Evolutionary conservation across 352 stramenopile species (phyloP), one percentile per base, ranked within the genome.

Genomic region (Salisapilia sapeloensis): DNA sequence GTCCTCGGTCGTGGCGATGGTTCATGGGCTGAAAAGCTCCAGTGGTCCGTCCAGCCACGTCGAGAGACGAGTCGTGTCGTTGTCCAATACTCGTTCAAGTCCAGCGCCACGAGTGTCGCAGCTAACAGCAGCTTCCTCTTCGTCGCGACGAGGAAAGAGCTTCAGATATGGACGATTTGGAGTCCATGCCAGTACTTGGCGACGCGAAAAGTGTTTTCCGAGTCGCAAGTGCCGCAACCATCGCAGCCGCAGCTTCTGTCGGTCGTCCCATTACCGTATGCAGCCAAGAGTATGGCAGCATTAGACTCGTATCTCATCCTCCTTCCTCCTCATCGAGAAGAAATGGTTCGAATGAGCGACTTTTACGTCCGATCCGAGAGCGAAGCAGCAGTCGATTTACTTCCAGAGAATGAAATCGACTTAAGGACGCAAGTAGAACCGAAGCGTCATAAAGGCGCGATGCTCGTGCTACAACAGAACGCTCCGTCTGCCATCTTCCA

Each of bases 81-180:
- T n/a, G 82, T 86, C 60, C 65, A 85, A 40, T 90, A 90, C 41
- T 60, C 44, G 12, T 86, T 90, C 44, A 59, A 60, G 16, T 69
- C 60, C 2, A 50, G 55, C 0, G 63, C 83, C 17, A 58, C 56
- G 2, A 66, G 44, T 22, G 72, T 90, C 35, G 61, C 69, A 0
- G 74, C 74, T 20, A 90, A 90, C 40, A 90, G 74, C 36, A 86
- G 70, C 8, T 90, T 86, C 30, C 47, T 90, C 15, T 90, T 90
- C 42, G 74, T 71, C 2, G 67, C 60, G 15, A 79, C 74, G 20
- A 50, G 66, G 4, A 63, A 69, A 1, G 61, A 56, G 0, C 34
- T 90, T 10, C 70, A 90, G 43, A 61, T 90, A 1, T 90, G 74
- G 74, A 84, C 70, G 7, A 81, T 90, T 25, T 90, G 74, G 74